A percentile compares a stretch with the other conserved stretches of the same genome.
Conservation (phyloP, 495 filamentous ascomycete species). For the Usnea hakonensis region DNA sequence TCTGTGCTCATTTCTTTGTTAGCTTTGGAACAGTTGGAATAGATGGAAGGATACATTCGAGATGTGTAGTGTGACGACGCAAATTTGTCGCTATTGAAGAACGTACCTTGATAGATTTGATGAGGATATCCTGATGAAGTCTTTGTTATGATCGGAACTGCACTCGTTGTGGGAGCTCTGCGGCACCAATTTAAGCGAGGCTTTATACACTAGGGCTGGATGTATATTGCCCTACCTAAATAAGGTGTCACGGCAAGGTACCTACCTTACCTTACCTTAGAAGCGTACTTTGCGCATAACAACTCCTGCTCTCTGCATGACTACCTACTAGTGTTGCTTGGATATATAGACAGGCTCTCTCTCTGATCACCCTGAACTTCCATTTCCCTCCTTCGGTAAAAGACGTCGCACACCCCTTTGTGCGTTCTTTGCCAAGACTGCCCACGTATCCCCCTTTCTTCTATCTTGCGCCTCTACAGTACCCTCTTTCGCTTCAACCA, state of each 20-base stretch:
- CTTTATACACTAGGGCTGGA: background rate
- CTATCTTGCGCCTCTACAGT: background rate
- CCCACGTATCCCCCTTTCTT: constrained; percentile 21
- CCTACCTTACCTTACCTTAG: too few relatives aligned
- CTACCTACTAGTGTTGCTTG: too few relatives aligned
- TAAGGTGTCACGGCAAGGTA: too few relatives aligned
- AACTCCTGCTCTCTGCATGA: too few relatives aligned
- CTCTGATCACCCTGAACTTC: background rate
- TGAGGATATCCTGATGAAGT: background rate
- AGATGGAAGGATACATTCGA: background rate
- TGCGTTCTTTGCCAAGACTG: constrained; percentile 26
- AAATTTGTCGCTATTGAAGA: background rate
- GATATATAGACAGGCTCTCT: too few relatives aligned
- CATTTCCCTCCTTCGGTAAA: constrained; percentile 13
- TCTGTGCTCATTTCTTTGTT: constrained; percentile 37
- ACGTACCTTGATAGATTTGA: constrained; percentile 11
- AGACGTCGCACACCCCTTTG: constrained; percentile 30
- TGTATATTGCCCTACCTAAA: too few relatives aligned
- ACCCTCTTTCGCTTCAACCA: background rate
- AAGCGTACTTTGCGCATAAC: too few relatives aligned
- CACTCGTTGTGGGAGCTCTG: background rate
- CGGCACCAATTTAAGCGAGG: constrained; percentile 7
- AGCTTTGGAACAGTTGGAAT: constrained; percentile 5
- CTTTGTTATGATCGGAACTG: background rate
- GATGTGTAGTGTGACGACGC: constrained; percentile 2